A percentile compares a stretch with the other conserved stretches of the same genome.
phyloP scores from a whole-genome alignment of 495 filamentous ascomycete species.

The Aspergillus cristatus region DNA sequence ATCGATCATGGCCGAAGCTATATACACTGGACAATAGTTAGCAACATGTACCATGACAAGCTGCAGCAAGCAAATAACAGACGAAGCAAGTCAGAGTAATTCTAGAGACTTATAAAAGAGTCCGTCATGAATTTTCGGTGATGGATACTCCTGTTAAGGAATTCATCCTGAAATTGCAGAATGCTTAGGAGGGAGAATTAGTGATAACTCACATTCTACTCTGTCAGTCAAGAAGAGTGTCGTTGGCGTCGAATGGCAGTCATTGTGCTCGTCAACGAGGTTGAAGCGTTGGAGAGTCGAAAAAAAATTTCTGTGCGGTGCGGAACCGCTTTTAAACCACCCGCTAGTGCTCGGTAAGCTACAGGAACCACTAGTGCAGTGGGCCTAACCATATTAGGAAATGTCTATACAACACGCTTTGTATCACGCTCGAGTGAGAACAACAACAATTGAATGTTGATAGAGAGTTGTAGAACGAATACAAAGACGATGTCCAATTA shows the following conservation, averaged over 20 bases:
- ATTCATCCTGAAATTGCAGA: conserved; percentile 39
- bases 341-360: conserved; percentile 6
- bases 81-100: conserved; percentile 49
- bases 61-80: not conserved
- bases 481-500: no score
- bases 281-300: conserved; percentile 8
- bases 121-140: conserved; percentile 68
- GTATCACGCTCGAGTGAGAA: conserved; percentile 2
- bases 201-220: not conserved
- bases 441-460: conserved; percentile 19
- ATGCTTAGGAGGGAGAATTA: conserved; percentile 4
- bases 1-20: no score
- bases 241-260: not conserved
- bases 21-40: not conserved
- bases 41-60: conserved; percentile 1
- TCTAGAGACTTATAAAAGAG: conserved; percentile 47
- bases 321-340: conserved; percentile 12
- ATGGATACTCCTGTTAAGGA: conserved; percentile 70
- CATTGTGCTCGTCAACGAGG: not conserved
- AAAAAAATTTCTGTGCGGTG: conserved; percentile 33
- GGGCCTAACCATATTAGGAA: conserved; percentile 2
- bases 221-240: no score
- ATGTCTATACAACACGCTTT: no score
- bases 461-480: no score
- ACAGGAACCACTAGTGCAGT: conserved; percentile 3